Conservation (phyloP, 2,329 filamentous ascomycete species). For the Sporothrix euskadiensis region DNA sequence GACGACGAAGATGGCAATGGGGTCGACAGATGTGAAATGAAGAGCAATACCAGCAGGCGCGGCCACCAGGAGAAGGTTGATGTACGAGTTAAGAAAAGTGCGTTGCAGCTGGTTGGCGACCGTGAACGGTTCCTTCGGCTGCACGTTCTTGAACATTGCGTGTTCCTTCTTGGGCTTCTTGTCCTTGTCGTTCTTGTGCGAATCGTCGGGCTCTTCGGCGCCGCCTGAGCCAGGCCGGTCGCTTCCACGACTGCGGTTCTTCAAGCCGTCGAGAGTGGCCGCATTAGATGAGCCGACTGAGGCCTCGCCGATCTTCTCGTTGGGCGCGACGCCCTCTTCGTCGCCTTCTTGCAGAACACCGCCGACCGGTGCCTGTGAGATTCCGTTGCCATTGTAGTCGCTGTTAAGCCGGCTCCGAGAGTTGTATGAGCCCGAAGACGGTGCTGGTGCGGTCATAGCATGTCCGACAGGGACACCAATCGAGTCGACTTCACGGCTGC, state of each 20-base stretch:
- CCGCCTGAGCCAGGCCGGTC: slow-evolving; percentile 22
- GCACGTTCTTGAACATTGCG: slow-evolving; percentile 48
- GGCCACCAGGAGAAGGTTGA: slow-evolving; percentile 77
- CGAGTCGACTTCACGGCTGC: slow-evolving; percentile 31
- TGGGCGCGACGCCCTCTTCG: not conserved
- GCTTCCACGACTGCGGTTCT: slow-evolving; percentile 36
- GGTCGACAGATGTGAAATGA: slow-evolving; percentile 58
- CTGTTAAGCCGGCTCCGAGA: slow-evolving; percentile 11
- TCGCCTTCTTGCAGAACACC: slow-evolving; percentile 19
- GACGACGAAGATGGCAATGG: slow-evolving; percentile 73
- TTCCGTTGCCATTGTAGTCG: not conserved
- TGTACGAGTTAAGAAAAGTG: slow-evolving; percentile 78
- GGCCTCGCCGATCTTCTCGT: slow-evolving; percentile 12
- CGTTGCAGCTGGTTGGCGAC: slow-evolving; percentile 67
- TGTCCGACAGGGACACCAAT: slow-evolving; percentile 42
- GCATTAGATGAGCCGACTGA: slow-evolving; percentile 26
- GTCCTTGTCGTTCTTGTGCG: slow-evolving; percentile 41
- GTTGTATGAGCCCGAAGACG: slow-evolving; percentile 15
- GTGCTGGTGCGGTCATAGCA: slow-evolving; percentile 24
- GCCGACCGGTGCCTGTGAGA: not conserved
- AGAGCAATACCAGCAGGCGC: slow-evolving; percentile 75
- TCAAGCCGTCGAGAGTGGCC: slow-evolving; percentile 30
- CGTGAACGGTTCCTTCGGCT: slow-evolving; percentile 59
- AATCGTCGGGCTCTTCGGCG: slow-evolving; percentile 29
- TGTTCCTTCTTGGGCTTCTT: slow-evolving; percentile 44